Base-by-base conservation (phyloP, 2,329 filamentous ascomycete species). In the Cryphonectria nitschkei region DNA sequence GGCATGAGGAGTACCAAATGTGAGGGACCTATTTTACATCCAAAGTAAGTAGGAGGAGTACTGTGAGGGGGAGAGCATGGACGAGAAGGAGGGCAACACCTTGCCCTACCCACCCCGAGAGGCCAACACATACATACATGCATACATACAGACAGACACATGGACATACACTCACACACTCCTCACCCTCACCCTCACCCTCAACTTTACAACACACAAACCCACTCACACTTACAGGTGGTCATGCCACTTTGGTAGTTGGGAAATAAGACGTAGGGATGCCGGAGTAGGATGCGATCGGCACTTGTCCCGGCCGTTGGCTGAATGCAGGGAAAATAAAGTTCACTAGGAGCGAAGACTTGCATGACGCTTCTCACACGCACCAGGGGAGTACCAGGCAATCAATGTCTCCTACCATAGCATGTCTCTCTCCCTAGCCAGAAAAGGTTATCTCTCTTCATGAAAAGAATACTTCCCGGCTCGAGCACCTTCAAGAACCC, bases 251-350 rank as follows among this genome's bases (percentile, higher is more conserved):
- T 19, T n/a, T 7, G 46, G n/a, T 50, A 50, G 19, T 22, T 22
- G 22, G 13, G 41, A 22, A 46, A 8, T 11, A 46, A 46, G 19
- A n/a, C 22, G n/a, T 16, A 16, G n/a, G 52, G 52, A 3, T 32
- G 32, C 54, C 54, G 54, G 54, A 32, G 54, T 32, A 32, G 54
- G 54, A 58, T 58, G 54, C 54, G 54, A 58, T 58, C 54, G 54
- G 54, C 54, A 58, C 29, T 19, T 58, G 52, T 29, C 13, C n/a
- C 52, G 54, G 26, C 54, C 26, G 29, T 58, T 29, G 54, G 54
- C 26, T 58, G 26, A 58, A 58, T 34, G 54, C 26, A 58, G 54
- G 13, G 13, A 8, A n/a, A 32, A 29, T 58, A 58, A 16, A 6
- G 26, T 58, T 58, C 52, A 58, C 54, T 58, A 58, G 29, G 29